phyloP scores from a whole-genome alignment of 345 rosid species.

The Bretschneidera sinensis region DNA sequence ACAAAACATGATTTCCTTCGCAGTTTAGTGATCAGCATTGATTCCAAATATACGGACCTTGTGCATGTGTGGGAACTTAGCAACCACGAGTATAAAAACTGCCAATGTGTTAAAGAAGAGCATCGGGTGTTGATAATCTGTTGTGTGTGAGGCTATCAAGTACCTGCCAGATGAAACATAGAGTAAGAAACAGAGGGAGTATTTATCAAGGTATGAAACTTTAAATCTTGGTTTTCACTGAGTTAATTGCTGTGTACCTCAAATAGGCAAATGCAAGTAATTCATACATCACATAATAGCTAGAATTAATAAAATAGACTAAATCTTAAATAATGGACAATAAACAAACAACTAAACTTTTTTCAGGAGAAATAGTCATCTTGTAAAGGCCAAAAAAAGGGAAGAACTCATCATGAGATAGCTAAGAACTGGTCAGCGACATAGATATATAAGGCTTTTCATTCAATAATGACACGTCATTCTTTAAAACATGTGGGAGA shows the following conservation, averaged over 20 bases:
- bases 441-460: conserved; percentile 14
- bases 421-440: not conserved
- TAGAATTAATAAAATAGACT: too few relatives aligned
- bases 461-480: conserved; percentile 12
- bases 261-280: not conserved
- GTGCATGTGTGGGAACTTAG: conserved; percentile 87
- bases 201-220: not conserved
- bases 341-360: not conserved
- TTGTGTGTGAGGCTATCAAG: conserved; percentile 79
- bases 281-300: too few relatives aligned
- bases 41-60: conserved; percentile 87
- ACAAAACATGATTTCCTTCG: conserved; percentile 4
- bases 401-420: conserved; percentile 14
- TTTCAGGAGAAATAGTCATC: not conserved
- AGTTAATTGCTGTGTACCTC: not conserved
- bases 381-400: not conserved
- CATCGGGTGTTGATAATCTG: conserved; percentile 77
- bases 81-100: conserved; percentile 61
- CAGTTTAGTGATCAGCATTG: conserved; percentile 54
- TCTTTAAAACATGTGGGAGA: conserved; percentile 5
- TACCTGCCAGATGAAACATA: conserved; percentile 36
- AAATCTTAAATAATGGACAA: not conserved
- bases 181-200: not conserved
- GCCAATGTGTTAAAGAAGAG: conserved; percentile 67
- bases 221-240: not conserved